A percentile compares a stretch with the other conserved stretches of the same genome.
Conservation (phyloP, 352 stramenopile genomes). For the Globisporangium takayamanum region DNA sequence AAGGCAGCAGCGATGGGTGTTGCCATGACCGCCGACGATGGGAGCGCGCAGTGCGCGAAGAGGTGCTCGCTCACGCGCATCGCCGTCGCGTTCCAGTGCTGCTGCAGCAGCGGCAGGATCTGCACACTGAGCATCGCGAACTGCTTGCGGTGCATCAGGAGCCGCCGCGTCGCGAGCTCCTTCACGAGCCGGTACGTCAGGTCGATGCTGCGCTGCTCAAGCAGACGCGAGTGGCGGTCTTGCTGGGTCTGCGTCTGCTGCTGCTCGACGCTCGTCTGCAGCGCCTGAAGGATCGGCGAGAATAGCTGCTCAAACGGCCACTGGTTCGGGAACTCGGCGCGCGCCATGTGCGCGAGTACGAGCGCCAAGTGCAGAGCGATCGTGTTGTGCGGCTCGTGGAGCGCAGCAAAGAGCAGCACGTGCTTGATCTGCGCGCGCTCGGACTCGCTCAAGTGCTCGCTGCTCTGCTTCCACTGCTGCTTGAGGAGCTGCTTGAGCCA, state of each 20-base stretch:
- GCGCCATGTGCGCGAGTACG: conserved; percentile 58
- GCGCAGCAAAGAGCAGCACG: conserved; percentile 52
- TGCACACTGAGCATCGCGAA: conserved; percentile 69
- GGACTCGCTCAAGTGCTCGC: conserved; percentile 24
- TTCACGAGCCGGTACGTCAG: conserved; percentile 75
- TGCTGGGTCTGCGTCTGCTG: conserved; percentile 5
- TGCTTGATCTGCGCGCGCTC: conserved; percentile 43
- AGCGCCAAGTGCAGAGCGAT: conserved; percentile 61
- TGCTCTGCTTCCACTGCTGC: conserved; percentile 31
- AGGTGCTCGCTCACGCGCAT: conserved; percentile 29
- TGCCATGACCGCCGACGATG: conserved; percentile 4
- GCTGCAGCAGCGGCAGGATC: conserved; percentile 47
- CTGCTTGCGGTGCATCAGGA: conserved; percentile 79
- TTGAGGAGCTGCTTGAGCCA: conserved; percentile 79
- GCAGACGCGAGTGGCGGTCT: conserved; percentile 12
- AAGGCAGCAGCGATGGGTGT: conserved; percentile 13
- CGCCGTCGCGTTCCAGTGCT: conserved; percentile 44
- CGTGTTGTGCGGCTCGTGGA: conserved; percentile 52
- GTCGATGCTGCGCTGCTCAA: conserved; percentile 39
- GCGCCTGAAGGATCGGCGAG: conserved; percentile 37
- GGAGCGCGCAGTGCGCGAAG: conserved; percentile 16
- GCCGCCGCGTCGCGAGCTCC: conserved; percentile 64
- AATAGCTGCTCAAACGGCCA: conserved; percentile 72
- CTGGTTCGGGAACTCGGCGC: conserved; percentile 62
- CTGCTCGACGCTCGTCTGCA: conserved; percentile 23